phyloP scores from a whole-genome alignment of 768 basidiomycete genomes.

The Suillus weaverae region DNA sequence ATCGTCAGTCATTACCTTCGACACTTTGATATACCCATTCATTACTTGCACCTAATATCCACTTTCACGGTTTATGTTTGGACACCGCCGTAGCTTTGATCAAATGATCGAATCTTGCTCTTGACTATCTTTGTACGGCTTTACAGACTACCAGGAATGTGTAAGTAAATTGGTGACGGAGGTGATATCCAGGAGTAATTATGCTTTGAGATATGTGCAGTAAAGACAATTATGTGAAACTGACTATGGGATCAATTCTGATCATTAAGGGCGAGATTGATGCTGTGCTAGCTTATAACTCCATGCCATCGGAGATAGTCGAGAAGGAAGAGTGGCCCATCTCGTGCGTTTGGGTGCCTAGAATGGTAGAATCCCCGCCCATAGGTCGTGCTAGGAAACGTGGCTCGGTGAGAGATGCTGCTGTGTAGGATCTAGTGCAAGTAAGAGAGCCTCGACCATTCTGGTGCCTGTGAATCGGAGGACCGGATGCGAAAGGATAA shows the following conservation, averaged over 20 bases:
- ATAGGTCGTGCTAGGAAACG: neutral
- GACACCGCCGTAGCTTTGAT: constrained; percentile 27
- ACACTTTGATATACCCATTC: constrained; percentile 39
- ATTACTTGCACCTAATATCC: constrained; percentile 38
- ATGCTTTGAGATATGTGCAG: constrained; percentile 17
- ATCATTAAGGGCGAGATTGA: neutral
- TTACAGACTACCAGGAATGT: constrained; percentile 32
- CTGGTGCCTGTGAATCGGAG: neutral
- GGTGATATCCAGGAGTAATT: constrained; percentile 4
- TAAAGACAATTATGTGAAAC: constrained; percentile 2
- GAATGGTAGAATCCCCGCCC: neutral
- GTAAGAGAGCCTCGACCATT: neutral
- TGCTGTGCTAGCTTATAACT: neutral
- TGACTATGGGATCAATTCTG: neutral
- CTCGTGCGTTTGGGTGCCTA: neutral
- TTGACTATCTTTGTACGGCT: constrained; percentile 22
- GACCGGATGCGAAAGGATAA: neutral
- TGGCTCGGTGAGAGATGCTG: neutral
- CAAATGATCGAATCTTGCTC: constrained; percentile 24
- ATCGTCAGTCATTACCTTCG: constrained; percentile 38
- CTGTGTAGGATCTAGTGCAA: neutral
- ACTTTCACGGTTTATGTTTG: constrained; percentile 28
- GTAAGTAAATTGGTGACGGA: constrained; percentile 27
- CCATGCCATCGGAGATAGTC: neutral
- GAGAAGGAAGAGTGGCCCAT: neutral